Evolutionary conservation across 148 eudicot species (phyloP).

Genomic region (Oxyria digyna): DNA sequence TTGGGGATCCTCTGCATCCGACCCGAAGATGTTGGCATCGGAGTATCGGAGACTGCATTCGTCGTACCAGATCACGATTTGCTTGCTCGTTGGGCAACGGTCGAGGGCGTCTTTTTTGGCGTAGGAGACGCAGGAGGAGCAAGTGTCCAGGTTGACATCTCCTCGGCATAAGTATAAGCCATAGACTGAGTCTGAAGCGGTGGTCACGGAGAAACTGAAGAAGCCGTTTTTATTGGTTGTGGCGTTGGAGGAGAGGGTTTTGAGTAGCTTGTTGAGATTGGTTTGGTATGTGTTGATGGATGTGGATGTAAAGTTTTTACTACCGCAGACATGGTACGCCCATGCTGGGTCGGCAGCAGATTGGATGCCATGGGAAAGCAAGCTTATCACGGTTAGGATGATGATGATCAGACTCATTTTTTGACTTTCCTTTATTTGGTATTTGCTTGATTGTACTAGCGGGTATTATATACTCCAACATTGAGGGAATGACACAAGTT

Average conservation of each 20-base stretch:
- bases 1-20: background rate
- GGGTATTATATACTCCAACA: no score
- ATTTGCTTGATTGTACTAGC: no score
- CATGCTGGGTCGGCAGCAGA: background rate
- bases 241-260: slow-evolving; percentile 13
- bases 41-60: slow-evolving; percentile 25
- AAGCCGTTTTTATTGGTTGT: slow-evolving; percentile 17
- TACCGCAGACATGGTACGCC: background rate
- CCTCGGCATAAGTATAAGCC: slow-evolving; percentile 35
- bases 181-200: slow-evolving; percentile 15
- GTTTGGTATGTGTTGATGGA: background rate
- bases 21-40: slow-evolving; percentile 7
- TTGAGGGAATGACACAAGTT: no score
- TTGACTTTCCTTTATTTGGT: no score
- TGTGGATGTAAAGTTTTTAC: background rate
- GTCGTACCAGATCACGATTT: slow-evolving; percentile 25
- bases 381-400: background rate
- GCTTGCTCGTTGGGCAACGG: slow-evolving; percentile 11
- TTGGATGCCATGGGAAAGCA: background rate
- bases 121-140: slow-evolving; percentile 14
- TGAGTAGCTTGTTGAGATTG: background rate
- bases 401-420: background rate
- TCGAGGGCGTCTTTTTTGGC: background rate
- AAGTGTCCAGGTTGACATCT: slow-evolving; percentile 12
- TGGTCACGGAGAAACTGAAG: background rate